Conservation (phyloP, 2,329 filamentous ascomycete genomes). For the Ophiostoma populinum region DNA sequence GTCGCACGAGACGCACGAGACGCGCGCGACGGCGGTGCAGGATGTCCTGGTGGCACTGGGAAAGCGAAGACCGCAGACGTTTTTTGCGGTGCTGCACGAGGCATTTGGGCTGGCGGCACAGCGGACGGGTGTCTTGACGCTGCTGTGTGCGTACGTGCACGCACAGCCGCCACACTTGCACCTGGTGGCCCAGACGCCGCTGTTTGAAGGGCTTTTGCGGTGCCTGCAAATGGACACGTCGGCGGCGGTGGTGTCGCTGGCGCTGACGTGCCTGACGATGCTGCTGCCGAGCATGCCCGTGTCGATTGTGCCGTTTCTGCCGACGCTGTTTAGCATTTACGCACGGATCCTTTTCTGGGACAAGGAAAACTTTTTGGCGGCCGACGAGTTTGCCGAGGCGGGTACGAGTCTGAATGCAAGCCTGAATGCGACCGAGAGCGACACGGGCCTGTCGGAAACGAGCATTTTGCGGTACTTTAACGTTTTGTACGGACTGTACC, state of each 20-base stretch:
- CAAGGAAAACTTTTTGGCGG: conserved; percentile 26
- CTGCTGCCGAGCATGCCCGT: conserved; percentile 66
- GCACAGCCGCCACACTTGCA: conserved; percentile 67
- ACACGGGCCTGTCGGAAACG: conserved; percentile 41
- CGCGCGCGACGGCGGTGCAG: no score
- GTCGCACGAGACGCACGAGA: no score
- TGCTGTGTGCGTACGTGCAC: conserved; percentile 57
- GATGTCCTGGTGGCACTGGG: conserved; percentile 46
- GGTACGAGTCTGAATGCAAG: no score
- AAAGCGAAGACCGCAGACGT: conserved; percentile 32
- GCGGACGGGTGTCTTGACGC: conserved; percentile 44
- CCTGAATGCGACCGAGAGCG: conserved; percentile 43
- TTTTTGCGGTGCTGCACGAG: conserved; percentile 34
- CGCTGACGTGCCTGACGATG: conserved; percentile 63
- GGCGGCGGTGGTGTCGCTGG: conserved; percentile 57
- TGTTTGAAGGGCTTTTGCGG: conserved; percentile 54
- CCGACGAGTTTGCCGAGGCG: conserved; percentile 16
- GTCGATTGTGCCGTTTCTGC: conserved; percentile 49
- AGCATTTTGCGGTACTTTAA: conserved; percentile 64
- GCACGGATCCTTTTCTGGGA: conserved; percentile 69
- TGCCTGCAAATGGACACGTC: conserved; percentile 66
- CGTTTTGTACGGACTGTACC: conserved; percentile 67
- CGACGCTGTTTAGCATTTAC: conserved; percentile 67
- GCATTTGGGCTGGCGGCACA: conserved; percentile 47
- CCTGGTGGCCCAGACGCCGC: conserved; percentile 50